Evolutionary conservation across 768 basidiomycete genomes (phyloP).

Genomic region (Chiua virens): DNA sequence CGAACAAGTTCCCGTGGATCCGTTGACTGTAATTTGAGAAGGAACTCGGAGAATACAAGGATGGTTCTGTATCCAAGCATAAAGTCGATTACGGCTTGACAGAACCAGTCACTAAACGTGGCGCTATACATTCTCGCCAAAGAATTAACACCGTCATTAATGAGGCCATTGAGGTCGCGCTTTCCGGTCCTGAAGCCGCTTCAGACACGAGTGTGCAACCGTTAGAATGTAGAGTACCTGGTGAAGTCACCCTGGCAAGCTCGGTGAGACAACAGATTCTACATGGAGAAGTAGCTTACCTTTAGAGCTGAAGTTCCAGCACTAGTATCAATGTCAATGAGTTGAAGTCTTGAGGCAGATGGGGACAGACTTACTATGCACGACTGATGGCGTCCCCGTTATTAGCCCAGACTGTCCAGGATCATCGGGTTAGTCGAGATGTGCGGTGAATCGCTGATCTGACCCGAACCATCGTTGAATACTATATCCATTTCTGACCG

Average conservation of each 20-base stretch:
- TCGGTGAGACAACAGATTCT: conserved; percentile 5
- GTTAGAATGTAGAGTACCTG: conserved; percentile 43
- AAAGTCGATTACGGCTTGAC: conserved; percentile 92
- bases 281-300: conserved; percentile 41
- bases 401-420: conserved; percentile 84
- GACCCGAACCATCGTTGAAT: conserved; percentile 70
- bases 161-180: conserved; percentile 85
- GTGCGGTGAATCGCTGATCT: background rate
- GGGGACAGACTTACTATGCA: conserved; percentile 60
- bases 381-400: conserved; percentile 95
- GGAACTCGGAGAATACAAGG: conserved; percentile 91
- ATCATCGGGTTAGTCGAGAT: background rate
- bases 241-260: conserved; percentile 77
- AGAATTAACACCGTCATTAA: conserved; percentile 96
- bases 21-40: conserved; percentile 83
- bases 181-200: conserved; percentile 76
- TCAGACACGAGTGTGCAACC: conserved; percentile 4
- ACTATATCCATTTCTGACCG: conserved; percentile 65
- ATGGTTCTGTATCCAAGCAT: conserved; percentile 85
- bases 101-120: conserved; percentile 94
- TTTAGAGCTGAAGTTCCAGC: conserved; percentile 97
- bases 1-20: conserved; percentile 90
- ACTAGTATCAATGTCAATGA: conserved; percentile 41
- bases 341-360: background rate
- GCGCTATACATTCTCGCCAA: conserved; percentile 87